These are phyloP conservation scores for Peniophora sp. DNA, from an alignment of 1,284 basidiomycete species.

Conservation along the genomic window DNA sequence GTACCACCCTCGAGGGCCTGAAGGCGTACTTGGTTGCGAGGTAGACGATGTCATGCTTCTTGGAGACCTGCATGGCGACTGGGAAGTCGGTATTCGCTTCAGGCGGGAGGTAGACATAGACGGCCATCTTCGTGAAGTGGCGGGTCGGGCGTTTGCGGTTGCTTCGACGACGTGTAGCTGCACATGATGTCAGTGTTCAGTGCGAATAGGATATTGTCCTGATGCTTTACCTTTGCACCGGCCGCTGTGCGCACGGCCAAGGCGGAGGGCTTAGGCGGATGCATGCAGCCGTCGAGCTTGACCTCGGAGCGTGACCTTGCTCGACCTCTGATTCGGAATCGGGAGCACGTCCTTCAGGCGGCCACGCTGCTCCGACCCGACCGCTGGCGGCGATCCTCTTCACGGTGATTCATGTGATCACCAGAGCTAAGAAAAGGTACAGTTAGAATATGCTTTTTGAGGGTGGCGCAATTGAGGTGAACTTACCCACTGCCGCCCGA, in stretches of 20 bases:
- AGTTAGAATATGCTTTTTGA: too few relatives aligned
- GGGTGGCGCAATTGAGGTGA: too few relatives aligned
- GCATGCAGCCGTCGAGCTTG: slow-evolving; percentile 80
- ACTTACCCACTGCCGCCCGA: too few relatives aligned
- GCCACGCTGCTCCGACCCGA: too few relatives aligned
- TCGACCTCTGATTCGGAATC: too few relatives aligned
- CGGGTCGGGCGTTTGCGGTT: slow-evolving; percentile 95
- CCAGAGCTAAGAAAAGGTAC: too few relatives aligned
- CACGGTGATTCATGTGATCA: too few relatives aligned
- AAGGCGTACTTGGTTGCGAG: slow-evolving; percentile 99
- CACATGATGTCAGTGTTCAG: slow-evolving; percentile 12
- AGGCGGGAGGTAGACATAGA: slow-evolving; percentile 98
- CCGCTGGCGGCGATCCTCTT: too few relatives aligned
- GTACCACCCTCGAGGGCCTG: slow-evolving; percentile 98
- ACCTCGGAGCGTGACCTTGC: slow-evolving; percentile 98
- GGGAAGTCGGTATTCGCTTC: slow-evolving; percentile 99
- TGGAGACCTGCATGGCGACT: slow-evolving; percentile 99
- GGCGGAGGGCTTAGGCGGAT: slow-evolving; percentile 86
- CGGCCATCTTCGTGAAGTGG: slow-evolving; percentile 96
- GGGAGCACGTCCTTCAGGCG: too few relatives aligned
- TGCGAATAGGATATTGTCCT: slow-evolving; percentile 7
- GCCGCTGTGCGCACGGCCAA: slow-evolving; percentile 94
- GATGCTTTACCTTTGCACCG: slow-evolving; percentile 82
- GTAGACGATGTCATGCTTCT: slow-evolving; percentile 96
- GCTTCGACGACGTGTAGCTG: slow-evolving; percentile 98